These are phyloP conservation scores for Neurospora crassa DNA, from an alignment of 2,329 filamentous ascomycete species.

Conservation along the genomic window DNA sequence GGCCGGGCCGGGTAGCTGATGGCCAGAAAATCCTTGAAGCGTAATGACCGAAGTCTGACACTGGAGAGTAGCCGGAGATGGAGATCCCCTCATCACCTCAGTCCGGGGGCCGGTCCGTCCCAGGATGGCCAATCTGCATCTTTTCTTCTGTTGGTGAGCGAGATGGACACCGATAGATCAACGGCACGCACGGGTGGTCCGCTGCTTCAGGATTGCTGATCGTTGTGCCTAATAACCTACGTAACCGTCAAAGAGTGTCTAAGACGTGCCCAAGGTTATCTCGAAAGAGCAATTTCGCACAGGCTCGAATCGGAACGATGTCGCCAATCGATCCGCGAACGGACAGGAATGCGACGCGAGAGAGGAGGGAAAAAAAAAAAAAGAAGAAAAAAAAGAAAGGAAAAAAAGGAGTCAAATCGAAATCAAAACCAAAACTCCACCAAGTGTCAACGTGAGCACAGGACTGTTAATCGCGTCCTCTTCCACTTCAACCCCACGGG, in stretches of 20 bases:
- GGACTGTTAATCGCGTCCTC: background rate
- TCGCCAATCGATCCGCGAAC: background rate
- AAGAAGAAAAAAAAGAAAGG: background rate
- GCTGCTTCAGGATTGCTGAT: background rate
- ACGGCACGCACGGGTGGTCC: background rate
- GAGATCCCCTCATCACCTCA: background rate
- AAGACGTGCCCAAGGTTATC: background rate
- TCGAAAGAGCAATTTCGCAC: background rate
- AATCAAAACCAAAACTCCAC: background rate
- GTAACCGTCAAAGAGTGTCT: background rate
- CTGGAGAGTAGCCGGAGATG: background rate
- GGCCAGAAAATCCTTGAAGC: background rate
- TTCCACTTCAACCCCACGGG: background rate
- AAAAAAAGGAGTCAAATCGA: background rate
- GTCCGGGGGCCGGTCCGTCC: background rate
- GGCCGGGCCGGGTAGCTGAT: background rate
- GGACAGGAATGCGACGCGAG: background rate
- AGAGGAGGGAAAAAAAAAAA: background rate
- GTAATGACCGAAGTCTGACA: background rate
- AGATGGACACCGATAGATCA: background rate
- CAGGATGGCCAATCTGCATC: background rate
- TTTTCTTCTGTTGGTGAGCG: background rate
- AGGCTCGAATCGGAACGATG: background rate
- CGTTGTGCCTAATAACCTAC: background rate
- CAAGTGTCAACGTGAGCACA: background rate